Evolutionary conservation across 257 asterid genomes (phyloP).

Genomic region (Striga asiatica): DNA sequence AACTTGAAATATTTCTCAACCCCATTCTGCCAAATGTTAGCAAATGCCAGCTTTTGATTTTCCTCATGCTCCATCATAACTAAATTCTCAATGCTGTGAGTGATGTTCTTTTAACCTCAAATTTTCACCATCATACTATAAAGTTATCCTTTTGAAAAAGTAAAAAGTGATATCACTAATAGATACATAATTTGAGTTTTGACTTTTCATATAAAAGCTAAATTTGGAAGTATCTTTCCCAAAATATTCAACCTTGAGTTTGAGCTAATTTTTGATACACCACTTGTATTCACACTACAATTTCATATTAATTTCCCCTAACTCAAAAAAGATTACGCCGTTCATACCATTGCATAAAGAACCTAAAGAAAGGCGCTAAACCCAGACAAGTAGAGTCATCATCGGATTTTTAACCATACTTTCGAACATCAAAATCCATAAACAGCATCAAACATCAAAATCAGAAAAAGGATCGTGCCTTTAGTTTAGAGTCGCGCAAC

Average conservation of each 20-base stretch:
- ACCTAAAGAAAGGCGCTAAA: not conserved
- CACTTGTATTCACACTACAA: too few relatives aligned
- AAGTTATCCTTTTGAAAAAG: not conserved
- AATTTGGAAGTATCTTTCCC: too few relatives aligned
- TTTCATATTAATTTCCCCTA: too few relatives aligned
- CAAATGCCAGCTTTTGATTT: too few relatives aligned
- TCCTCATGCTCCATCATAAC: not conserved
- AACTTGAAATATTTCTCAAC: not conserved
- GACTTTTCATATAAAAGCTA: too few relatives aligned
- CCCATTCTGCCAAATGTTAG: not conserved
- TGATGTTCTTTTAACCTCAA: too few relatives aligned
- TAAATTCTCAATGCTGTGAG: conserved; percentile 3
- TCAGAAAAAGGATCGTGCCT: conserved; percentile 26
- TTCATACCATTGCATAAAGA: not conserved
- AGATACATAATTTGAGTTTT: too few relatives aligned
- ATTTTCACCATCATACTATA: too few relatives aligned
- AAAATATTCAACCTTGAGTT: too few relatives aligned
- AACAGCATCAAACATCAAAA: not conserved
- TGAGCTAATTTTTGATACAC: too few relatives aligned
- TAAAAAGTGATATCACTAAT: too few relatives aligned
- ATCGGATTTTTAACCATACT: not conserved
- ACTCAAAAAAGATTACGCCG: too few relatives aligned
- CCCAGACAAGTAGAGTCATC: not conserved
- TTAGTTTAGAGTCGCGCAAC: conserved; percentile 83
- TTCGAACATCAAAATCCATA: not conserved